Base-by-base conservation (phyloP, 1,139 yeast genomes). In the Magnusiomyces clavatus region DNA sequence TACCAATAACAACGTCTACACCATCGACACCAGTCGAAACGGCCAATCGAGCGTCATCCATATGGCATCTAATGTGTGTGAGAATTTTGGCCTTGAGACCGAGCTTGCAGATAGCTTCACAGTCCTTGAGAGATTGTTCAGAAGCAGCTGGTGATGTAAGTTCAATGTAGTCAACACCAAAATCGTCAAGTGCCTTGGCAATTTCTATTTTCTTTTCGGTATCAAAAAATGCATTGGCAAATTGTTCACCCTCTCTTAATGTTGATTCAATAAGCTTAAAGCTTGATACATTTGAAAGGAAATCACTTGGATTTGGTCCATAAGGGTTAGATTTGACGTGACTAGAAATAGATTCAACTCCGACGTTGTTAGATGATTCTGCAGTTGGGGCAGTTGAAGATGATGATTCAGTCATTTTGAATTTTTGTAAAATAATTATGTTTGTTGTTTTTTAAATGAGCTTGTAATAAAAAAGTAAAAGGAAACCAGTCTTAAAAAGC, bases 1-100 rank as follows among this genome's bases (percentile, higher is more conserved):
- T 92, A 60, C 97, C 98, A 72, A 92, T 92, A 52, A 92, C 97
- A 50, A 92, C 97, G 73, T 92, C 97, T 55, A 92, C 97, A 72
- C 98, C 98, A 68, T 92, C 97, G 56, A 92, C 97, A 69, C 98
- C 97, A 46, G 97, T 92, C 67, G 88, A 90, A 37, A 92, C 98
- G 2, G 98, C 98, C 54, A 92, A 86, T 67, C 85, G 79, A 58
- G 97, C 98, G 65, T 92, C 98, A 69, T 92, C 97, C 97, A 92
- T 90, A 71, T 90, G 97, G 72, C 98, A 92, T 74, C 97, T 82
- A 63, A 90, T 90, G 69, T 90, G 97, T 34, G 83, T 79, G 64
- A 90, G 79, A 59, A 90, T 88, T 76, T 92, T 92, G 59, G 97
- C 94, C 75, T 86, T 89, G 69, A 92, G 82, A 2, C 97, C 97